These are phyloP conservation scores for Globisporangium nunn DNA, from an alignment of 352 stramenopile species.

Conservation along the genomic window DNA sequence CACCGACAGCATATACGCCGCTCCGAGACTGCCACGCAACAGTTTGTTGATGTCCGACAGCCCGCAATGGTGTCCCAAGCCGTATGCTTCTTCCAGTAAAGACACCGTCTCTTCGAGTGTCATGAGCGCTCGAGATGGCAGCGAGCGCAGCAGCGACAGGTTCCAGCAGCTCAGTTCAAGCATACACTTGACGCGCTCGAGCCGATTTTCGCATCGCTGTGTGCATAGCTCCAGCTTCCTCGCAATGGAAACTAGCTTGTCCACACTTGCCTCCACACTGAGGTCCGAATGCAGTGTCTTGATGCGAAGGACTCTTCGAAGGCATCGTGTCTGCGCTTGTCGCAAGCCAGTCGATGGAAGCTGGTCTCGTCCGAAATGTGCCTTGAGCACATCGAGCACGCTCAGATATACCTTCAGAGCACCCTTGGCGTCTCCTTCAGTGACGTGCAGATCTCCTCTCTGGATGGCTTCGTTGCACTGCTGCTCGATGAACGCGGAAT, in stretches of 20 bases:
- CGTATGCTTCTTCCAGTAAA: conserved; percentile 39
- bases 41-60: conserved; percentile 41
- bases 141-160: conserved; percentile 29
- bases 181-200: conserved; percentile 47
- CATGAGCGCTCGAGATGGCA: conserved; percentile 27
- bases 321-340: conserved; percentile 28
- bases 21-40: conserved; percentile 33
- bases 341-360: conserved; percentile 3
- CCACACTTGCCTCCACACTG: conserved; percentile 16
- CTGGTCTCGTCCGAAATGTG: not conserved
- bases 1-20: conserved; percentile 29
- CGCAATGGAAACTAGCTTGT: conserved; percentile 31
- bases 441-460: conserved; percentile 22
- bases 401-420: conserved; percentile 14
- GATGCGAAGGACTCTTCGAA: conserved; percentile 38
- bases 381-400: conserved; percentile 7
- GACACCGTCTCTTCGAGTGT: conserved; percentile 20
- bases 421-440: conserved; percentile 15
- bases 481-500: conserved; percentile 30
- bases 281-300: conserved; percentile 19
- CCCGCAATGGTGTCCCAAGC: conserved; percentile 29
- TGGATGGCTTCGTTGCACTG: conserved; percentile 42
- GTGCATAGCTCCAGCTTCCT: conserved; percentile 37
- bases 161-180: conserved; percentile 38
- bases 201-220: conserved; percentile 24